Evolutionary conservation across 2,329 filamentous ascomycete genomes (phyloP), one percentile per base, ranked within the genome.

Genomic region (Aspergillus fumigatus): DNA sequence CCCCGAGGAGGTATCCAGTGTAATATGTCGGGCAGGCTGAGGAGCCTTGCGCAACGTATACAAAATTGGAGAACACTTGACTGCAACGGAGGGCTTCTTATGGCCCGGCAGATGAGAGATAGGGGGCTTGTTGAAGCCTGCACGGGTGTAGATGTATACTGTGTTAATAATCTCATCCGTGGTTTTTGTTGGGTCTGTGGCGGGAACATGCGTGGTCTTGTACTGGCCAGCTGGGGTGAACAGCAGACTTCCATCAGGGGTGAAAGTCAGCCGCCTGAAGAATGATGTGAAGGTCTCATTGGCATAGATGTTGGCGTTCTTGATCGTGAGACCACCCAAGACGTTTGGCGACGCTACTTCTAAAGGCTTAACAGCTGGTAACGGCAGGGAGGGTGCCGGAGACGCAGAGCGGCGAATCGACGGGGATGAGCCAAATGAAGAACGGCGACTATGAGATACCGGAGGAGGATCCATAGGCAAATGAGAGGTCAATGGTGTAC

Each of bases 201-300:
- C 78, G 50, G 85, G 84, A 23, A 80, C 77, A 62, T 90, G 85
- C 51, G 91, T 84, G 2, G 88, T 89, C 71, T 96, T 95, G 75
- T 94, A 97, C 70, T 97, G 94, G 7, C 94, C 94, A 1, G 94
- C 93, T 2, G 94, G 94, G 0, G 94, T 99, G 61, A 99, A 87
- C 4, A 99, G 82, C 51, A 99, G 79, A 70, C 92, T 96, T 26
- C 94, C 94, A 70, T 99, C 95, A 0, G 94, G 93, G 1, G 95
- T 92, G 70, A 99, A 99, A 0, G 93, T 92, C 51, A 99, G 79
- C 49, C 94, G 86, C 52, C 94, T 84, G 77, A 99, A 99, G 77
- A 99, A 99, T 0, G 94, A 97, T 0, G 93, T 97, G 58, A 97
- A 84, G 0, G 93, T 97, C 75, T 99, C 94, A 67, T 97, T 97